A percentile compares a stretch with the other conserved stretches of the same genome.
These are phyloP conservation scores for Candida takata DNA, from an alignment of 805 yeast species.

Conservation along the genomic window DNA sequence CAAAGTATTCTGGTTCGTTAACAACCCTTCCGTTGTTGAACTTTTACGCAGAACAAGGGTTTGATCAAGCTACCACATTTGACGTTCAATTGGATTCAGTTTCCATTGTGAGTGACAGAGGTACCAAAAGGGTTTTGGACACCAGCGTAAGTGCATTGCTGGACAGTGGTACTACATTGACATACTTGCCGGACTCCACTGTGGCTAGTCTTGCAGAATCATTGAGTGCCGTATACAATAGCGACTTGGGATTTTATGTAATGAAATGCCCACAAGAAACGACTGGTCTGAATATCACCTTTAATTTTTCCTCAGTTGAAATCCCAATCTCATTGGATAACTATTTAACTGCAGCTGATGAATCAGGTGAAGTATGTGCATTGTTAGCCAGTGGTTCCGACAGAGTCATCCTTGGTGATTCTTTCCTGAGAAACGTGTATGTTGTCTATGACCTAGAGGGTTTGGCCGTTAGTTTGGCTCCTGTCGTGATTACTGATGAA, in stretches of 20 bases:
- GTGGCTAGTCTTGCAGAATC: neutral
- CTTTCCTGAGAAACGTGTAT: slow-evolving; percentile 57
- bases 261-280: slow-evolving; percentile 1
- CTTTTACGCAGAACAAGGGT: slow-evolving; percentile 32
- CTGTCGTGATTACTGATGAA: neutral
- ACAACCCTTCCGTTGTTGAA: slow-evolving; percentile 32
- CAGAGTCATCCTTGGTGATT: slow-evolving; percentile 52
- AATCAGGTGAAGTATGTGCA: slow-evolving; percentile 1
- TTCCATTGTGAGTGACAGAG: slow-evolving; percentile 26
- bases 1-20: slow-evolving; percentile 44
- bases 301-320: neutral
- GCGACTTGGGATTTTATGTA: slow-evolving; percentile 1
- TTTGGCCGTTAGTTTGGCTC: slow-evolving; percentile 49
- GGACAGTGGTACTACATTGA: slow-evolving; percentile 54
- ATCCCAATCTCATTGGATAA: slow-evolving; percentile 5
- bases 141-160: slow-evolving; percentile 25
- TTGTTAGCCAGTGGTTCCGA: slow-evolving; percentile 18
- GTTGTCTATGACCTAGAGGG: slow-evolving; percentile 61
- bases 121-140: neutral
- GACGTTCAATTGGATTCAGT: slow-evolving; percentile 18
- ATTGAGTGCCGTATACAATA: neutral
- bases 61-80: slow-evolving; percentile 22
- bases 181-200: slow-evolving; percentile 34
- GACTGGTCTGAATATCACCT: slow-evolving; percentile 1
- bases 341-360: neutral